Evolutionary conservation across 495 filamentous ascomycete species (phyloP), one percentile per base, ranked within the genome.

Genomic region (Aspergillus cavernicola): DNA sequence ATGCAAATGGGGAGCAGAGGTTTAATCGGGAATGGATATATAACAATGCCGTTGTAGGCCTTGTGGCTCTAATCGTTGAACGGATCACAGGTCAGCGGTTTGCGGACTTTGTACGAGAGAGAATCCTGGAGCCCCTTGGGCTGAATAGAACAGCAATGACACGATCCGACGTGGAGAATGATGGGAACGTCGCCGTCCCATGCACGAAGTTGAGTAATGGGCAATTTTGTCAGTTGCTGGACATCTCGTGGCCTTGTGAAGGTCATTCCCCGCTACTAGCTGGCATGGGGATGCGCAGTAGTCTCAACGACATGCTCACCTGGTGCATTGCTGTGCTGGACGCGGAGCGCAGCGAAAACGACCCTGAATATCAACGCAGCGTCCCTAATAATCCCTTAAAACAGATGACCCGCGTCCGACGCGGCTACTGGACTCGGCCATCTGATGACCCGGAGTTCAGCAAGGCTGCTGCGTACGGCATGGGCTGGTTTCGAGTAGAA

Each of bases 1-100:
- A 57, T 6, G 13, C 33, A 1, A 20, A 54, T 13, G 56, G 60
- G 16, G 16, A 45, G 8, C 56, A 57, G 26, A 35, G 56, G 36
- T 52, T 80, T 51, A 54, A 66, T 67, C 13, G 40, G 6, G 39
- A 53, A 9, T 64, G 58, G 56, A 13, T 3, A 22, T 80, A 80
- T 52, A 80, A 72, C 62, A 81, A 83, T 48, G 48, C 64, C 44
- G 68, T 71, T 56, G 79, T 64, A 46, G 68, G 68, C 16, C 61
- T 73, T 16, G 66, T 68, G 2, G 58, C 65, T 36, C 64, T 76
- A 47, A 61, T 65, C 11, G 53, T 80, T 2, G 64, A 81, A 63
- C 66, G 60, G 12, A 35, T 80, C 1, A 72, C 69, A 0, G 73
- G 70, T 1, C 35, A 58, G 39, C 64, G 59, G 53, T 68, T 78